Base-by-base conservation (phyloP, 2,329 filamentous ascomycete genomes). In the Xylariaceae sp. region DNA sequence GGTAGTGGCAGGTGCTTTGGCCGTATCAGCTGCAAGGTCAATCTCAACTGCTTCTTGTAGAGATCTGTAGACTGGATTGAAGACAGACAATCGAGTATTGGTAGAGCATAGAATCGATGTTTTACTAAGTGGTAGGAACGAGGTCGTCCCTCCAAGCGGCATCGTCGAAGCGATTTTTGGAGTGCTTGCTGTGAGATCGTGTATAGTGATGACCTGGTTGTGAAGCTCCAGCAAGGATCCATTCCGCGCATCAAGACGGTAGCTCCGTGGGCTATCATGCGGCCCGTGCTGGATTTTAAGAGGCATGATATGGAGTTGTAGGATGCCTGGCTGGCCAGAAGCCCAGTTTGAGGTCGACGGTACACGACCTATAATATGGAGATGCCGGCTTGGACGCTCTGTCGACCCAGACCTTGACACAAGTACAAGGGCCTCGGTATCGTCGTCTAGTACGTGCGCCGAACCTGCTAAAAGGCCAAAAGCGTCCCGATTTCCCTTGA, bases 1-100 rank as follows among this genome's bases (percentile, higher is more conserved):
- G 19, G 61, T 58, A 15, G 47, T 32, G 41, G 45, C 40, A 11
- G 47, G n/a, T 11, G 39, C 50, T 47, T 64, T 72, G 60, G 62
- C 57, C 59, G 62, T 73, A 66, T 53, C 64, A 30, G 39, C 65
- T 61, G 43, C 50, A n/a, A 75, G 58, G 44, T 79, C 71, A 44
- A 78, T 54, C 2, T 68, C 54, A 5, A 73, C 63, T 11, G 73
- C 75, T 31, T 76, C 76, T 57, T 83, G 80, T n/a, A 82, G 63
- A 7, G 80, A 82, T 30, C 72, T 78, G 64, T 83, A 90, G 51
- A 84, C 80, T 32, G 85, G 81, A 66, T 90, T 89, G 64, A 86
- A 87, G 12, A 89, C 73, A 39, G 72, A 75, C 38, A 87, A 77
- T 0, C 75, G 73, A 10, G 74, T 68, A 0, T 74, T 60, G 0